These are phyloP conservation scores for Lichtheimia ornata DNA, from an alignment of 371 early-diverging fungal genomes.

Conservation along the genomic window DNA sequence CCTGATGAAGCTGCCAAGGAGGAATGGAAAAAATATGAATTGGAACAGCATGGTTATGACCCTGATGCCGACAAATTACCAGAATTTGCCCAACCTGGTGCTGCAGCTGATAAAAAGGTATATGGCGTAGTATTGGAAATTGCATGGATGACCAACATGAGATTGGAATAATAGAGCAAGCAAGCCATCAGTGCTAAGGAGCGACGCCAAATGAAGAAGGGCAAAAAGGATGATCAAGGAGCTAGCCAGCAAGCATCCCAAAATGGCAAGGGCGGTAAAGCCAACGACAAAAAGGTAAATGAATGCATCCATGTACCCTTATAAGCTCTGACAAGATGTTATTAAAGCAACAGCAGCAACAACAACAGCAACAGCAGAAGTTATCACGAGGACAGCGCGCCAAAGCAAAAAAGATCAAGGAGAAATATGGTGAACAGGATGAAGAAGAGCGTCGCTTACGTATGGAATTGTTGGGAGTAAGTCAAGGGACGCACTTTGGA, in stretches of 20 bases:
- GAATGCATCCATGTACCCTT: too few relatives aligned
- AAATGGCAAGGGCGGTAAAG: slow-evolving; percentile 17
- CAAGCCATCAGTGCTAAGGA: slow-evolving; percentile 74
- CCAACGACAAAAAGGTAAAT: slow-evolving; percentile 1
- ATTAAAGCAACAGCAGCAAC: neutral
- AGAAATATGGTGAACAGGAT: slow-evolving; percentile 92
- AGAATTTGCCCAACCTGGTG: slow-evolving; percentile 13
- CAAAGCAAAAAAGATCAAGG: slow-evolving; percentile 89
- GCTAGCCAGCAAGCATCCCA: slow-evolving; percentile 13
- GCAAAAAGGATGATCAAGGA: slow-evolving; percentile 28
- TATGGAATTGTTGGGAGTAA: slow-evolving; percentile 79
- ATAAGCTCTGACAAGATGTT: too few relatives aligned
- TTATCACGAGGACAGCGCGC: slow-evolving; percentile 80
- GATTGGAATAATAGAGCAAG: slow-evolving; percentile 27
- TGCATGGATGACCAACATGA: neutral
- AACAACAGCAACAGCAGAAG: neutral
- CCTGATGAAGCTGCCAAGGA: slow-evolving; percentile 2
- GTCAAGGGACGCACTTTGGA: slow-evolving; percentile 9
- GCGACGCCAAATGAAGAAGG: slow-evolving; percentile 73
- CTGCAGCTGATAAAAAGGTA: neutral
- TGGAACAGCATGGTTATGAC: slow-evolving; percentile 71
- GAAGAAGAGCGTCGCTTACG: slow-evolving; percentile 88
- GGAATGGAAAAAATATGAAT: slow-evolving; percentile 63
- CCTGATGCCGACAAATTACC: slow-evolving; percentile 44
- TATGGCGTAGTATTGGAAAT: slow-evolving; percentile 1